Conservation (phyloP, 768 basidiomycete species). For the Leccinellum rugosiceps region DNA sequence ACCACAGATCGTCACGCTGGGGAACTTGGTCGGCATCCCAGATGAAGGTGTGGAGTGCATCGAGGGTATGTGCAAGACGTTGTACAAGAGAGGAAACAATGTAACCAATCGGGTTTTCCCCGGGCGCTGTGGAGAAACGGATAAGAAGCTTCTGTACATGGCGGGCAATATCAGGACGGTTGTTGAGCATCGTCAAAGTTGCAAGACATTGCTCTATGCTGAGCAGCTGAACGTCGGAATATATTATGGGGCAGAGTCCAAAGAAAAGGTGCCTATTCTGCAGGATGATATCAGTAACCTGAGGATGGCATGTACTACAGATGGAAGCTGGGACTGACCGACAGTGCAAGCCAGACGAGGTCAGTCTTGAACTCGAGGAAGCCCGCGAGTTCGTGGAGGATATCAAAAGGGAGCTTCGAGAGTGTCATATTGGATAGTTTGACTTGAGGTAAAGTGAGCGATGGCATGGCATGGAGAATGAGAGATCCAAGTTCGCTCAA, state of each 20-base stretch:
- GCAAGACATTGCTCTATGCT: conserved; percentile 55
- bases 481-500: background rate
- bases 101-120: conserved; percentile 14
- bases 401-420: conserved; percentile 47
- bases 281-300: conserved; percentile 1
- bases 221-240: conserved; percentile 53
- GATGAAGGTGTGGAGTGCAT: conserved; percentile 61
- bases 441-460: background rate
- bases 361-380: conserved; percentile 52
- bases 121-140: conserved; percentile 34
- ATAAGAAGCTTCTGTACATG: conserved; percentile 63
- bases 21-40: conserved; percentile 71
- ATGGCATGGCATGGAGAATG: background rate
- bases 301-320: background rate
- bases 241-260: conserved; percentile 55
- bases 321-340: conserved; percentile 42
- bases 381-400: conserved; percentile 63
- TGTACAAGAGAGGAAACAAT: conserved; percentile 52
- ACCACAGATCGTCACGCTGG: conserved; percentile 76
- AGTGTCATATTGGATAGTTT: conserved; percentile 12
- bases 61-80: conserved; percentile 50
- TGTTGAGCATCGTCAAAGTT: conserved; percentile 64
- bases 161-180: conserved; percentile 54
- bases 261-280: conserved; percentile 57
- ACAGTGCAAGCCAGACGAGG: conserved; percentile 55